These are phyloP conservation scores for Casuarina glauca DNA, from an alignment of 306 rosid species.

Conservation along the genomic window DNA sequence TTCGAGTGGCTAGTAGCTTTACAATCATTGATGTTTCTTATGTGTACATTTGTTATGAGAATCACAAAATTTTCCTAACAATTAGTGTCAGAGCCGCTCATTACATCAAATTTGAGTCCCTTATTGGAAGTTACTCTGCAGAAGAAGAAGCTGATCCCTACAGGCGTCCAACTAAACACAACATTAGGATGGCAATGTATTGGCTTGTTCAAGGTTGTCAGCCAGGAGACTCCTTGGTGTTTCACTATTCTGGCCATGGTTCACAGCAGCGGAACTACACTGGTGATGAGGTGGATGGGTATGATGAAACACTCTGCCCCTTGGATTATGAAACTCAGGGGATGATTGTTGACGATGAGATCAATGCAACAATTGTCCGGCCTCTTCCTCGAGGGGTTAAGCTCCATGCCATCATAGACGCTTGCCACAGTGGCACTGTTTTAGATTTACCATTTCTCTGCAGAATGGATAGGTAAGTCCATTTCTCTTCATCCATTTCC, in stretches of 20 bases:
- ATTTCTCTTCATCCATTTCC: no score
- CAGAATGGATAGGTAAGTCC: conserved; percentile 37
- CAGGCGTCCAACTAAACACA: conserved; percentile 38
- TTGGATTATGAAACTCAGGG: conserved; percentile 40
- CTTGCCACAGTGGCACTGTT: conserved; percentile 57
- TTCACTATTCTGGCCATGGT: conserved; percentile 58
- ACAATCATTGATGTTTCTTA: neutral
- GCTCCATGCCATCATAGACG: conserved; percentile 53
- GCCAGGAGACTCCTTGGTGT: conserved; percentile 53
- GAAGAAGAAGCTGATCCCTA: conserved; percentile 49
- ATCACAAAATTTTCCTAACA: no score
- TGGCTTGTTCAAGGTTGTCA: conserved; percentile 53
- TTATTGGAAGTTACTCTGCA: conserved; percentile 17
- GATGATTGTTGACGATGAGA: conserved; percentile 53
- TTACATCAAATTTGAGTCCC: neutral
- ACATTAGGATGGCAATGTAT: conserved; percentile 43
- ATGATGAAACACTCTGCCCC: conserved; percentile 51
- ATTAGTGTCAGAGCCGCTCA: no score
- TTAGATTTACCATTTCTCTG: conserved; percentile 49
- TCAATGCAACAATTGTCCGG: conserved; percentile 44
- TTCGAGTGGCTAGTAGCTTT: no score
- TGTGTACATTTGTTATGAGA: no score
- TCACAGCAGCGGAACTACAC: conserved; percentile 42
- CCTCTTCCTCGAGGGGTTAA: conserved; percentile 50
- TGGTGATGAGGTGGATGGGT: conserved; percentile 54